Evolutionary conservation across 495 filamentous ascomycete species (phyloP).

Genomic region (Chaetomium cochliodes): DNA sequence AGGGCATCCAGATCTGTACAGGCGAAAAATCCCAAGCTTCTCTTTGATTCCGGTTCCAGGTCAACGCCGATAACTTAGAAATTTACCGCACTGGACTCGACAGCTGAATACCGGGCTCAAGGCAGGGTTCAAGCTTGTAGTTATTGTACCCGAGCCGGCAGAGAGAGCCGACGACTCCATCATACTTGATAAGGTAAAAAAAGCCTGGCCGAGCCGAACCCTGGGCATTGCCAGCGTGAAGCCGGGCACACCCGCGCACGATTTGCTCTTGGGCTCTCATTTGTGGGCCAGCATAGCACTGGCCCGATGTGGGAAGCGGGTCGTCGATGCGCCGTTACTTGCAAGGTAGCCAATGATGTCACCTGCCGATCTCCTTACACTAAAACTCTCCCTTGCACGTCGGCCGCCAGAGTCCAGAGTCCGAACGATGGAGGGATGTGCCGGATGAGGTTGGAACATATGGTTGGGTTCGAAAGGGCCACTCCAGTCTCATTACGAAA

Average conservation of each 20-base stretch:
- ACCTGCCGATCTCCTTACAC: conserved; percentile 22
- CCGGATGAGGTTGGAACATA: neutral
- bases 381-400: neutral
- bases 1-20: too few relatives aligned
- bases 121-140: neutral
- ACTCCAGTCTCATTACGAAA: neutral
- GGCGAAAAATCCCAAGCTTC: neutral
- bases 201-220: neutral
- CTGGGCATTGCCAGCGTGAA: neutral
- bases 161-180: neutral
- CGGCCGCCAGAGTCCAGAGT: neutral
- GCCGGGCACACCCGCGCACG: too few relatives aligned
- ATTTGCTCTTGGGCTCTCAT: conserved; percentile 16
- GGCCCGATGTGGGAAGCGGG: conserved; percentile 18
- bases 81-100: too few relatives aligned
- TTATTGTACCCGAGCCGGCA: neutral
- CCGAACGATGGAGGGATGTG: neutral
- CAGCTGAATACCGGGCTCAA: too few relatives aligned
- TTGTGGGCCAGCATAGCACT: conserved; percentile 28
- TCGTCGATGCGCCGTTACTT: conserved; percentile 1
- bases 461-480: neutral
- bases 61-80: too few relatives aligned
- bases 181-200: too few relatives aligned
- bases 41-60: neutral
- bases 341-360: conserved; percentile 32